Conservation (phyloP, 345 rosid species). For the Lenwebbia sp. region DNA sequence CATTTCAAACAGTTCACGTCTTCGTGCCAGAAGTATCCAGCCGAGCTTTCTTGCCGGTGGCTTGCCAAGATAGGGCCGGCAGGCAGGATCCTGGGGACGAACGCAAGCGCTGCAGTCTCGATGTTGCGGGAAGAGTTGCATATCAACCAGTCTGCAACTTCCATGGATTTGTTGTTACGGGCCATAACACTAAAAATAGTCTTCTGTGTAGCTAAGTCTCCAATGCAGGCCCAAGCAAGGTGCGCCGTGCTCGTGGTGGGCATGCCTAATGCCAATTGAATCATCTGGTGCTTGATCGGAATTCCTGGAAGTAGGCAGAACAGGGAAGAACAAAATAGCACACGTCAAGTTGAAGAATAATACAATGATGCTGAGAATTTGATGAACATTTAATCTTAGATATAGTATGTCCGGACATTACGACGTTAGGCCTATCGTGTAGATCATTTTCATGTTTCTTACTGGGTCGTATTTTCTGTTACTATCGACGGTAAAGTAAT, state of each 20-base stretch:
- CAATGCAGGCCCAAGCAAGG: conserved; percentile 4
- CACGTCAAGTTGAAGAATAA: not conserved
- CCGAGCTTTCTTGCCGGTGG: not conserved
- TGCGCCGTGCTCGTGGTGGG: not conserved
- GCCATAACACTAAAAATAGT: not conserved
- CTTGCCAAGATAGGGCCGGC: not conserved
- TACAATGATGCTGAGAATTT: no score
- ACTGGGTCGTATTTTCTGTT: no score
- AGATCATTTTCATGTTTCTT: not conserved
- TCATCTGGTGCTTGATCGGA: not conserved
- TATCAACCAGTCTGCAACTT: not conserved
- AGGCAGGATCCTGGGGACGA: not conserved
- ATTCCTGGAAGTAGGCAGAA: not conserved
- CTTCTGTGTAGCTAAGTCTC: not conserved
- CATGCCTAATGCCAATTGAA: conserved; percentile 1
- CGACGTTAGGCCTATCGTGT: not conserved
- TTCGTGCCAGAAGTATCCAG: conserved; percentile 3
- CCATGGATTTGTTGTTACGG: not conserved
- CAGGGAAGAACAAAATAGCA: not conserved
- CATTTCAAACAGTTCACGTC: not conserved
- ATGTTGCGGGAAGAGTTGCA: conserved; percentile 1
- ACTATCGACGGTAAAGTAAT: no score
- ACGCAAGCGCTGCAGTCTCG: not conserved
- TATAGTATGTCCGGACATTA: not conserved
- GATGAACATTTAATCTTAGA: not conserved